These are phyloP conservation scores for Nemania diffusa DNA, from an alignment of 2,329 filamentous ascomycete species.

Conservation along the genomic window DNA sequence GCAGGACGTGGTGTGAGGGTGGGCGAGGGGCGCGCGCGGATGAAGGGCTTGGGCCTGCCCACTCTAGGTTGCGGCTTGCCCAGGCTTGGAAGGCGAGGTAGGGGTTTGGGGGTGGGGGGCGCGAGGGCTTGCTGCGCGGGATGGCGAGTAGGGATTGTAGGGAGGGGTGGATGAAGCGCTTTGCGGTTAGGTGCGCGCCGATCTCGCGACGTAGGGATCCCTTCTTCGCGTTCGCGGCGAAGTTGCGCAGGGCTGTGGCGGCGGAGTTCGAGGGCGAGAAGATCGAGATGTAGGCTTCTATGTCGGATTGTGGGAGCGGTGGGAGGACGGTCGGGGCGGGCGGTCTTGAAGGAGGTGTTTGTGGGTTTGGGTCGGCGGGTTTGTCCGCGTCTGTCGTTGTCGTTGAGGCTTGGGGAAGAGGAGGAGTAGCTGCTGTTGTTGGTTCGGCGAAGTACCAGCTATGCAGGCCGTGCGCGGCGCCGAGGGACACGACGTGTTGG, in stretches of 20 bases:
- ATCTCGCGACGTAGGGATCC: constrained; percentile 67
- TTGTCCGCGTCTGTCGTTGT: neutral
- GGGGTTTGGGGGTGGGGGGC: constrained; percentile 62
- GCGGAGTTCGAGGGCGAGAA: constrained; percentile 71
- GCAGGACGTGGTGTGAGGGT: constrained; percentile 72
- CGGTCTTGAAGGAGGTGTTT: neutral
- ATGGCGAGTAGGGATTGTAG: constrained; percentile 55
- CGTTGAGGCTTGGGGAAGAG: neutral
- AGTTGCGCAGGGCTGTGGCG: constrained; percentile 69
- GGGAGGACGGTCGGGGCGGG: constrained; percentile 47
- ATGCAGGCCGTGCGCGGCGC: constrained; percentile 59
- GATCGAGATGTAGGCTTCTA: constrained; percentile 73
- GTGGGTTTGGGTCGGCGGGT: constrained; percentile 1
- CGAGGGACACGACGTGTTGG: constrained; percentile 58
- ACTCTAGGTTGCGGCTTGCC: constrained; percentile 71
- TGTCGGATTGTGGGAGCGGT: constrained; percentile 66
- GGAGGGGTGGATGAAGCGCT: constrained; percentile 62
- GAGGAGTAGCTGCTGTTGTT: neutral
- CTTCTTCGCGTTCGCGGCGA: constrained; percentile 63
- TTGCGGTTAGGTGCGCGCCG: constrained; percentile 64
- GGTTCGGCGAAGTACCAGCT: constrained; percentile 57
- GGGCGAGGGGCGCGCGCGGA: constrained; percentile 59
- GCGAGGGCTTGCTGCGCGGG: constrained; percentile 37
- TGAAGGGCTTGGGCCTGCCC: constrained; percentile 67
- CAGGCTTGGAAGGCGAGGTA: constrained; percentile 75